Percentiles rank a stretch among this genome's conserved stretches.
These are phyloP conservation scores for Setomelanomma holmii DNA, from an alignment of 2,329 filamentous ascomycete genomes.

Conservation along the genomic window DNA sequence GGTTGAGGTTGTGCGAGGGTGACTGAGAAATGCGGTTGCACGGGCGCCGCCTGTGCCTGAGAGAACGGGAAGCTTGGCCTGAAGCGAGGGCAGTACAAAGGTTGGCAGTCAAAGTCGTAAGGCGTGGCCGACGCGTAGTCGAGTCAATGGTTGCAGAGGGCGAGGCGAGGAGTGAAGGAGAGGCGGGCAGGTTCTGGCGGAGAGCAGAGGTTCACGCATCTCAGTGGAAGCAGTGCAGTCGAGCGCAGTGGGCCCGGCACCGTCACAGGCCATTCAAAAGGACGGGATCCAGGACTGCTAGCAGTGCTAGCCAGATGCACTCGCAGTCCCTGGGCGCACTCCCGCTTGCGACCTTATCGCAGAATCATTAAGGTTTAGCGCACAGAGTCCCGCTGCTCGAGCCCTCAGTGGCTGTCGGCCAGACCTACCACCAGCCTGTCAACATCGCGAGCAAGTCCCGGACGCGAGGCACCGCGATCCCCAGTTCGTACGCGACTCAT, in stretches of 20 bases:
- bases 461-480: slow-evolving; percentile 19
- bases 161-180: slow-evolving; percentile 6
- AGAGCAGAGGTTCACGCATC: slow-evolving; percentile 13
- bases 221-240: neutral
- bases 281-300: slow-evolving; percentile 13
- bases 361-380: slow-evolving; percentile 22
- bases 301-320: slow-evolving; percentile 20
- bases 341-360: slow-evolving; percentile 33
- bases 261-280: slow-evolving; percentile 15
- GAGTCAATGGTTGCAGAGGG: neutral
- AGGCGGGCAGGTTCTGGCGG: slow-evolving; percentile 9
- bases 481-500: slow-evolving; percentile 9
- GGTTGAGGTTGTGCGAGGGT: slow-evolving; percentile 35
- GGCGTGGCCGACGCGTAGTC: no score
- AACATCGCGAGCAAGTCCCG: neutral
- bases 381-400: slow-evolving; percentile 2
- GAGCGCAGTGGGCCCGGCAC: slow-evolving; percentile 3
- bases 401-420: slow-evolving; percentile 16
- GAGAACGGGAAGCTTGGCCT: slow-evolving; percentile 21
- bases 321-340: slow-evolving; percentile 22
- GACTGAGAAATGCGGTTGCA: slow-evolving; percentile 35
- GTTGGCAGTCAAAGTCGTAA: no score
- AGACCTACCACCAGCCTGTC: neutral
- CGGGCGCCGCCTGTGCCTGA: slow-evolving; percentile 24
- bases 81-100: slow-evolving; percentile 15